These are phyloP conservation scores for Ogataea nitratoaversa DNA, from an alignment of 805 yeast species.

Conservation along the genomic window DNA sequence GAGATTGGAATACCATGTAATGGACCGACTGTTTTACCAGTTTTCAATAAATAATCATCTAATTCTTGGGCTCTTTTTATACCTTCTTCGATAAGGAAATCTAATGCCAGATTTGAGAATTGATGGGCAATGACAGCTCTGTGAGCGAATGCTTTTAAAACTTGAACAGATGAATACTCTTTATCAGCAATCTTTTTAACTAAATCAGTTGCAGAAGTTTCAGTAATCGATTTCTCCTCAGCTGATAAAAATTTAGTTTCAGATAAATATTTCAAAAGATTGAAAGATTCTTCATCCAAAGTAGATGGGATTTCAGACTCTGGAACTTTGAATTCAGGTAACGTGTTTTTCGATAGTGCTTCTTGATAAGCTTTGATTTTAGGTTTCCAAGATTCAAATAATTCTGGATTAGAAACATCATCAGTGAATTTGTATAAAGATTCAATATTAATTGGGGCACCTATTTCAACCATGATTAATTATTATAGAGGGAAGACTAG, in stretches of 20 bases:
- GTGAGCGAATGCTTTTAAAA: constrained; percentile 60
- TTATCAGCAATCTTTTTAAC: constrained; percentile 42
- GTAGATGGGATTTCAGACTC: constrained; percentile 30
- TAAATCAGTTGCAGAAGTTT: constrained; percentile 38
- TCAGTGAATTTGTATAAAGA: constrained; percentile 28
- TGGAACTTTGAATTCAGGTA: constrained; percentile 28
- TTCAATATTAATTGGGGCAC: constrained; percentile 27
- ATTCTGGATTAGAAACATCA: constrained; percentile 34
- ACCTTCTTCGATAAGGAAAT: constrained; percentile 63
- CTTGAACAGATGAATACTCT: constrained; percentile 44
- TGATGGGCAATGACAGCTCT: constrained; percentile 63
- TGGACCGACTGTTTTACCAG: constrained; percentile 58
- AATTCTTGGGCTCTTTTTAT: constrained; percentile 49
- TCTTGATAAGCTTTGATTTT: constrained; percentile 40
- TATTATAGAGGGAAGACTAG: no score
- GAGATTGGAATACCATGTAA: constrained; percentile 69
- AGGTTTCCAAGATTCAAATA: constrained; percentile 42
- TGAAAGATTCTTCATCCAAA: constrained; percentile 32
- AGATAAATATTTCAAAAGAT: constrained; percentile 32
- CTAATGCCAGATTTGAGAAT: constrained; percentile 49
- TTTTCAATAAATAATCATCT: constrained; percentile 45
- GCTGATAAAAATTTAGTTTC: constrained; percentile 29
- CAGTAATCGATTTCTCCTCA: constrained; percentile 41
- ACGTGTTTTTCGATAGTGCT: constrained; percentile 22
- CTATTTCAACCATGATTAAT: constrained; percentile 16